phyloP scores from a whole-genome alignment of 306 rosid genomes.

The Luffa aegyptiaca region DNA sequence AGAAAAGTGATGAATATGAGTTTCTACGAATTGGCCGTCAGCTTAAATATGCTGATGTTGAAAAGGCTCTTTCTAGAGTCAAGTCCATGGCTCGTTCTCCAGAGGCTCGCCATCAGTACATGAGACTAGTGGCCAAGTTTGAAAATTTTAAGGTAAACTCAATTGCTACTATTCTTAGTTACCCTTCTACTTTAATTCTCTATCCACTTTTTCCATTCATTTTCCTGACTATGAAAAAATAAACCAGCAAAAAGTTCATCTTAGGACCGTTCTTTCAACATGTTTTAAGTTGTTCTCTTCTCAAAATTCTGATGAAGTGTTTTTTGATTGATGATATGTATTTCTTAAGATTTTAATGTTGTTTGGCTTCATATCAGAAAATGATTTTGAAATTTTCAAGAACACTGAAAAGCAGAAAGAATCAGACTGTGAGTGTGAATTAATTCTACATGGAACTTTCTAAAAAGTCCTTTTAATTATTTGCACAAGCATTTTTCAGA shows the following conservation, averaged over 20 bases:
- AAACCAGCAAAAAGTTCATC: neutral
- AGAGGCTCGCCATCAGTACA: slow-evolving; percentile 59
- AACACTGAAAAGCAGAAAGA: neutral
- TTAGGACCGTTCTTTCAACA: neutral
- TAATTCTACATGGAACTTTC: neutral
- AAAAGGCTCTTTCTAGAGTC: slow-evolving; percentile 59
- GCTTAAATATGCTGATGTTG: slow-evolving; percentile 52
- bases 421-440: neutral
- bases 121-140: slow-evolving; percentile 43
- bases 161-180: neutral
- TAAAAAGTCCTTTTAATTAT: neutral
- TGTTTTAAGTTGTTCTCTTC: neutral
- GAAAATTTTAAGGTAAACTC: slow-evolving; percentile 35
- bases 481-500: neutral
- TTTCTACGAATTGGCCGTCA: slow-evolving; percentile 50
- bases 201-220: neutral
- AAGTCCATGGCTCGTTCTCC: slow-evolving; percentile 48
- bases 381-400: neutral
- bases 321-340: neutral
- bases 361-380: neutral
- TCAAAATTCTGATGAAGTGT: neutral
- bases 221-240: neutral
- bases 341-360: neutral
- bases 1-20: slow-evolving; percentile 51
- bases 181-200: neutral